Conservation (phyloP, 768 basidiomycete species). For the Termitomyces sp. region DNA sequence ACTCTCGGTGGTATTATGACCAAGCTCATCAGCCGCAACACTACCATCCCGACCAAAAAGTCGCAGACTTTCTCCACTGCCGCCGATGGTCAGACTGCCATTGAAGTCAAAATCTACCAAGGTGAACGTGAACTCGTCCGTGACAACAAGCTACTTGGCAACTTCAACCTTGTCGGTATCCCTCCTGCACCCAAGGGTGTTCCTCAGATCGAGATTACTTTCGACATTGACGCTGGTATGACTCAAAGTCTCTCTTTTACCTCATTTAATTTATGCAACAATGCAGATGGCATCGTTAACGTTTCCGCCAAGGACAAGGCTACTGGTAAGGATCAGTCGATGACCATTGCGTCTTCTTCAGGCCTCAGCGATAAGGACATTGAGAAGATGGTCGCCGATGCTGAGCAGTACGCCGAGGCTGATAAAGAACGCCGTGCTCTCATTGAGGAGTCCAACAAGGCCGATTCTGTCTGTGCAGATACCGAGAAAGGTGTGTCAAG, state of each 20-base stretch:
- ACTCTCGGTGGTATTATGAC: constrained; percentile 99
- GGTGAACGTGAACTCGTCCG: constrained; percentile 98
- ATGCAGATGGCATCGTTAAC: constrained; percentile 88
- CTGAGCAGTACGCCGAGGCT: constrained; percentile 89
- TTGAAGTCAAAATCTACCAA: constrained; percentile 99
- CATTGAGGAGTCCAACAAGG: constrained; percentile 96
- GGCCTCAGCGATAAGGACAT: constrained; percentile 96
- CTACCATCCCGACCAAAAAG: constrained; percentile 99
- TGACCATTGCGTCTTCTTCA: constrained; percentile 97
- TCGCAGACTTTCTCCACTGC: constrained; percentile 98
- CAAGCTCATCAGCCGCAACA: constrained; percentile 96
- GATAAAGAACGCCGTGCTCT: constrained; percentile 84
- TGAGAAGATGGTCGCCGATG: constrained; percentile 92
- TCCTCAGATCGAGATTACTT: constrained; percentile 83
- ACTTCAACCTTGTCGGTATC: constrained; percentile 99
- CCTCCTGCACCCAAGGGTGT: constrained; percentile 82
- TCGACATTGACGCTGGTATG: constrained; percentile 94
- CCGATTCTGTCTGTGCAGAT: constrained; percentile 88
- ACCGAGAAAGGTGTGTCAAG: constrained; percentile 83
- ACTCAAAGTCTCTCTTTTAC: neutral
- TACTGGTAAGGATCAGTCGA: constrained; percentile 84
- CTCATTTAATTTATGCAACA: constrained; percentile 2
- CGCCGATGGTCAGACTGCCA: constrained; percentile 98
- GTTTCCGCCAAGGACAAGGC: constrained; percentile 96
- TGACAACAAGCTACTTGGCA: constrained; percentile 98